Percentiles rank a stretch among this genome's conserved stretches.
phyloP scores from a whole-genome alignment of 352 stramenopile species.

The Globisporangium echinulatum region DNA sequence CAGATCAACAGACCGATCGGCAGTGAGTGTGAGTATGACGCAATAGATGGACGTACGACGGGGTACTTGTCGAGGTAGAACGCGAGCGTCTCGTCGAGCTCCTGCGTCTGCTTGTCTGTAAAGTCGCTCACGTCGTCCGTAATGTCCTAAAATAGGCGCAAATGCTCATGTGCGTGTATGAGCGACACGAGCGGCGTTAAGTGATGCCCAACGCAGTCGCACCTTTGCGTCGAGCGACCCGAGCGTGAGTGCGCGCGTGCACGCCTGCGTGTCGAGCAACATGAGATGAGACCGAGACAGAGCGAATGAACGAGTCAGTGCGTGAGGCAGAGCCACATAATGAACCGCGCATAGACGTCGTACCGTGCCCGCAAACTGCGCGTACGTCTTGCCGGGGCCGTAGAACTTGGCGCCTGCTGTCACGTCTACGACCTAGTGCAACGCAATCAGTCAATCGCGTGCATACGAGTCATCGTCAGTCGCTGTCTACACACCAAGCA shows the following conservation, averaged over 20 bases:
- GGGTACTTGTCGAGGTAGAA: constrained; percentile 86
- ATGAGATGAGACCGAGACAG: background rate
- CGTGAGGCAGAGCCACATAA: background rate
- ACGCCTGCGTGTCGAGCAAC: constrained; percentile 28
- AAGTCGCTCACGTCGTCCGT: constrained; percentile 69
- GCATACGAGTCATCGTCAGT: too few species aligned
- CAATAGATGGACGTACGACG: constrained; percentile 36
- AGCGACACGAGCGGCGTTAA: background rate
- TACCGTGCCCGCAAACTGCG: constrained; percentile 68
- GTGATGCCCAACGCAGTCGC: background rate
- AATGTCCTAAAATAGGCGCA: constrained; percentile 35
- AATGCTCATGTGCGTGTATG: background rate
- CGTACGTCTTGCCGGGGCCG: constrained; percentile 59
- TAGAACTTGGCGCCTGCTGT: constrained; percentile 72
- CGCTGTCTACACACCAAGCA: too few species aligned
- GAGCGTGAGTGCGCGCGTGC: constrained; percentile 63
- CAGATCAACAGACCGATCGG: too few species aligned
- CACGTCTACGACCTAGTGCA: constrained; percentile 55
- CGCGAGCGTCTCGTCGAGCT: constrained; percentile 56
- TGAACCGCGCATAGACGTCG: background rate
- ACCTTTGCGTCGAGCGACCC: constrained; percentile 69
- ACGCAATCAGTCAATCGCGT: background rate
- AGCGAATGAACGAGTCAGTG: background rate
- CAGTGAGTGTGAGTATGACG: too few species aligned
- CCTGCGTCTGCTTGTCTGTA: constrained; percentile 44